These are phyloP conservation scores for Candida railenensis DNA, from an alignment of 805 yeast genomes.

Conservation along the genomic window DNA sequence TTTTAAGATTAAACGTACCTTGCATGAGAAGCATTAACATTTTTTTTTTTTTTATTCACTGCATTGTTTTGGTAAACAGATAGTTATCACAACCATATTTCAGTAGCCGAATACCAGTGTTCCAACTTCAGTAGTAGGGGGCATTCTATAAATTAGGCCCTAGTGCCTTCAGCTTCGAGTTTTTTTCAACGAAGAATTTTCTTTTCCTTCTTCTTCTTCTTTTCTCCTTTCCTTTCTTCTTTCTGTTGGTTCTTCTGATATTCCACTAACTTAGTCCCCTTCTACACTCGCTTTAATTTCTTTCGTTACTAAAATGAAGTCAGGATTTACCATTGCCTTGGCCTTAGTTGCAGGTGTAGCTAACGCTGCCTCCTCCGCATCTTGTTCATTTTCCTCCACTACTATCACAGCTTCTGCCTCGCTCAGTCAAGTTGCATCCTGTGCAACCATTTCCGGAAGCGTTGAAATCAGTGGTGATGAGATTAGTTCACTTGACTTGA, in stretches of 20 bases:
- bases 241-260: too few relatives aligned
- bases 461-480: slow-evolving; percentile 37
- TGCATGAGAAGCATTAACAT: too few relatives aligned
- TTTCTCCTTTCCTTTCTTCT: not conserved
- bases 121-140: not conserved
- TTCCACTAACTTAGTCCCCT: too few relatives aligned
- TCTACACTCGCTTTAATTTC: not conserved
- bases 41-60: not conserved
- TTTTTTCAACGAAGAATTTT: not conserved
- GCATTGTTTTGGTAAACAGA: not conserved
- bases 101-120: not conserved
- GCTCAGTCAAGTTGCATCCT: slow-evolving; percentile 29
- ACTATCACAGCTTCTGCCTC: slow-evolving; percentile 41
- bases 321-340: not conserved
- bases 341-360: slow-evolving; percentile 9
- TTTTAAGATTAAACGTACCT: not conserved
- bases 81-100: not conserved
- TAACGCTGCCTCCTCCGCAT: slow-evolving; percentile 12
- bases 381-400: slow-evolving; percentile 37
- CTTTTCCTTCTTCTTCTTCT: not conserved
- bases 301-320: not conserved
- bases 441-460: slow-evolving; percentile 42
- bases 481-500: slow-evolving; percentile 27
- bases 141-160: not conserved
- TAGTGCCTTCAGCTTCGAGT: not conserved